Base-by-base conservation (phyloP, 768 basidiomycete genomes). In the Termitomyces heimii region DNA sequence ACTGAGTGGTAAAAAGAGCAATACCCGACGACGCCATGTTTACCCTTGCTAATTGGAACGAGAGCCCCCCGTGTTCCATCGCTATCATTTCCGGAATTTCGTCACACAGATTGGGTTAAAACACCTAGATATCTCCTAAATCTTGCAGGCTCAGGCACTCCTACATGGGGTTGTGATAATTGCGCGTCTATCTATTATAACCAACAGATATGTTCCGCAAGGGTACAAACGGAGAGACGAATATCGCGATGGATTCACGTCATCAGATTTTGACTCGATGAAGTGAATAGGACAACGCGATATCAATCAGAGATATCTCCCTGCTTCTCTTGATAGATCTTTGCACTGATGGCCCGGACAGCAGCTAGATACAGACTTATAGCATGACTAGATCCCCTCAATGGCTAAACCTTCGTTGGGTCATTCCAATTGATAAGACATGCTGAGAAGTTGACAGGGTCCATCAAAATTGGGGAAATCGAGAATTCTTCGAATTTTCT, bases 111-210 rank as follows among this genome's bases (percentile, higher is more conserved):
- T 56, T 50, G 26, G 34, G 29, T 37, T 9, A 10, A 35, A n/a
- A 32, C 26, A 13, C 35, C 29, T 4, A 39, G 3, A 37, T 37
- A 37, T 26, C 26, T 39, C 18, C n/a, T 12, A 20, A 28, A 51
- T 51, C 35, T 51, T 28, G 24, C 10, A 52, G 6, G 24, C 14
- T 26, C 4, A 13, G 18, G 35, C 51, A 20, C 37, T 40, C 2
- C 55, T 47, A 29, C 39, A 45, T 42, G 59, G 59, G 42, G 52
- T 44, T 45, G 51, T 9, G 59, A 48, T 55, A 61, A 35, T 31
- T 54, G 56, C 56, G 56, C n/a, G 53, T 28, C 26, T 51, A 54
- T 54, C 47, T 40, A 16, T 7, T 18, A 5, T 7, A 28, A 2
- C 20, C 35, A 18, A 22, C 48, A 34, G 13, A 29, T 28, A 24